A percentile compares a stretch with the other conserved stretches of the same genome.
phyloP scores from a whole-genome alignment of 257 asterid species.

The Phtheirospermum japonicum region DNA sequence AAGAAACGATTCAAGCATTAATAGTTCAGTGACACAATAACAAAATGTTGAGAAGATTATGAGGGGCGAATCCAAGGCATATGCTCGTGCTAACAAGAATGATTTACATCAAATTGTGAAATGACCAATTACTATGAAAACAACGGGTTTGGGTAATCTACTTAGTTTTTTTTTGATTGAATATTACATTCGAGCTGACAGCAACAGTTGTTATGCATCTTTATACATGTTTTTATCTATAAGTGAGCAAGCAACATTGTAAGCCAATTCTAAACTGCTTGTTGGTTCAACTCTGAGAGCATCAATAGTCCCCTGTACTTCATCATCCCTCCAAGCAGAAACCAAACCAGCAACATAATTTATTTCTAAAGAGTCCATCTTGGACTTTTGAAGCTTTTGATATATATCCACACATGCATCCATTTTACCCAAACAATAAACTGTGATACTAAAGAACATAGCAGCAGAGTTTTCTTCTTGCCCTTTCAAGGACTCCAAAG shows the following conservation, averaged over 20 bases:
- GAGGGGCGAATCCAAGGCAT: neutral
- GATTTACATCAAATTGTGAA: slow-evolving; percentile 19
- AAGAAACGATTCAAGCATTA: too few species aligned
- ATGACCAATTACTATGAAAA: neutral
- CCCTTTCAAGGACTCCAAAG: slow-evolving; percentile 65
- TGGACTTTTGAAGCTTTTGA: slow-evolving; percentile 69
- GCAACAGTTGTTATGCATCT: slow-evolving; percentile 90
- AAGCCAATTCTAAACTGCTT: slow-evolving; percentile 92
- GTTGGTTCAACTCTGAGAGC: slow-evolving; percentile 70
- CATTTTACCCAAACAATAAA: slow-evolving; percentile 69
- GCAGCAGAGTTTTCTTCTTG: slow-evolving; percentile 47
- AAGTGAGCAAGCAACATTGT: slow-evolving; percentile 84
- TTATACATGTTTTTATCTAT: slow-evolving; percentile 58
- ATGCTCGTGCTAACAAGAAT: neutral
- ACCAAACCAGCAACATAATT: slow-evolving; percentile 85
- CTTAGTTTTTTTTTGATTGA: slow-evolving; percentile 14
- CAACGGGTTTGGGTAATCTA: slow-evolving; percentile 3
- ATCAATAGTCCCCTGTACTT: slow-evolving; percentile 74
- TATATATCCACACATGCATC: slow-evolving; percentile 71
- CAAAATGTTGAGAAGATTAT: neutral
- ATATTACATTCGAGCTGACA: slow-evolving; percentile 76
- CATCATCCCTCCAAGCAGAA: slow-evolving; percentile 83
- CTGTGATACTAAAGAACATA: slow-evolving; percentile 78
- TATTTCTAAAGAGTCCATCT: slow-evolving; percentile 52
- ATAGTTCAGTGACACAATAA: slow-evolving; percentile 2